phyloP scores from a whole-genome alignment of 495 filamentous ascomycete genomes.

The Collariella sp. region DNA sequence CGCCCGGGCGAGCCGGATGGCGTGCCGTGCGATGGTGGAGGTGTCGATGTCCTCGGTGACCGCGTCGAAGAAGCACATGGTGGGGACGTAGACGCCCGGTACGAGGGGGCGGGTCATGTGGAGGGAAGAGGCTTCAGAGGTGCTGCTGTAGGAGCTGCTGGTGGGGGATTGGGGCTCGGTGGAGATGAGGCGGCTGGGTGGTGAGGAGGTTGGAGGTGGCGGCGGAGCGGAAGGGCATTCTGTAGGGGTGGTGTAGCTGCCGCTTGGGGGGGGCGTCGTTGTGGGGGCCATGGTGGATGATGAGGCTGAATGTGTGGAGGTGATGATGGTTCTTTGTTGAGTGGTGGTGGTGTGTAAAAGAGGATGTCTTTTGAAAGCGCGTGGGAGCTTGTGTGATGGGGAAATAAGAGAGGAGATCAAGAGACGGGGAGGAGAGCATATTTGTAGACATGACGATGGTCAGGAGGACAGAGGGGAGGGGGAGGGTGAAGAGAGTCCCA shows the following conservation, averaged over 20 bases:
- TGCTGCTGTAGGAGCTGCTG: slow-evolving; percentile 37
- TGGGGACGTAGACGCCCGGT: slow-evolving; percentile 77
- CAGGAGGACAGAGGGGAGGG: not conserved
- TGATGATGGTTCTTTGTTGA: not conserved
- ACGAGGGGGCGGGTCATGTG: slow-evolving; percentile 53
- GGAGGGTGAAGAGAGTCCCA: not conserved
- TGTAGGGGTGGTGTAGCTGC: slow-evolving; percentile 39
- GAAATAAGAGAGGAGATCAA: slow-evolving; percentile 1
- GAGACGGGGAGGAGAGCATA: slow-evolving; percentile 19
- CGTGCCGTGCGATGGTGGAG: slow-evolving; percentile 60
- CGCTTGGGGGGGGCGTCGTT: slow-evolving; percentile 42
- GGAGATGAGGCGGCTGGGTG: slow-evolving; percentile 19
- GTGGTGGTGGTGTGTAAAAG: not conserved
- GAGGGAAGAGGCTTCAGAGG: slow-evolving; percentile 32
- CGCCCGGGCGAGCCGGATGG: slow-evolving; percentile 70
- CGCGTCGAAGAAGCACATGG: slow-evolving; percentile 78
- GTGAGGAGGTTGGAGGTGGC: slow-evolving; percentile 29
- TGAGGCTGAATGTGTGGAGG: not conserved
- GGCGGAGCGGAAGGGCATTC: slow-evolving; percentile 31
- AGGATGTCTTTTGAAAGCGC: not conserved
- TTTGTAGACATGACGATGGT: slow-evolving; percentile 25
- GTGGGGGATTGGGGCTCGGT: slow-evolving; percentile 31
- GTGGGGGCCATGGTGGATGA: slow-evolving; percentile 38
- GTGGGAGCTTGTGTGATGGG: not conserved
- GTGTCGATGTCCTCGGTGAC: slow-evolving; percentile 71